phyloP scores from a whole-genome alignment of 1,139 yeast genomes.

The Trichomonascaceae sp. region DNA sequence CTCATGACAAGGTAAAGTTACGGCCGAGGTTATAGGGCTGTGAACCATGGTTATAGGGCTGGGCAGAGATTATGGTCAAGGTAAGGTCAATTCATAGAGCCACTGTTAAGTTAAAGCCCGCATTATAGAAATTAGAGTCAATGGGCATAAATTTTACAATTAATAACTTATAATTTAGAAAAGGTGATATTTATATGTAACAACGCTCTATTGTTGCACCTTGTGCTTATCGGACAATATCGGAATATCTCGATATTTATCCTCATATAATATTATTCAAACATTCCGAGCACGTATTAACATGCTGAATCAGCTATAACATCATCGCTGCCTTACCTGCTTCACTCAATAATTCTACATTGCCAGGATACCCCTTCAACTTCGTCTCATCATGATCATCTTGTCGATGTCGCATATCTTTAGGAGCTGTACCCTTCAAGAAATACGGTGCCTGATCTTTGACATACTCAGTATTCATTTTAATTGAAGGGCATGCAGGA shows the following conservation, averaged over 20 bases:
- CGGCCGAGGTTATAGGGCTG: not conserved
- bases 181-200: too few species aligned
- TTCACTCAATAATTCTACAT: not conserved
- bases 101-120: not conserved
- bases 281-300: not conserved
- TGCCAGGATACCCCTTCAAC: not conserved
- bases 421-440: slow-evolving; percentile 26
- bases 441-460: slow-evolving; percentile 30
- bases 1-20: slow-evolving; percentile 30
- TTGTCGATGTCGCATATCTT: slow-evolving; percentile 25
- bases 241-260: not conserved
- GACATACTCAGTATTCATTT: slow-evolving; percentile 25
- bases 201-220: too few species aligned
- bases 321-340: not conserved
- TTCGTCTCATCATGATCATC: not conserved
- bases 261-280: not conserved
- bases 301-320: not conserved
- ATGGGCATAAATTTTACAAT: not conserved
- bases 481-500: slow-evolving; percentile 31
- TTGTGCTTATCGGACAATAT: too few species aligned
- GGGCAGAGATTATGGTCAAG: too few species aligned
- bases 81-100: too few species aligned
- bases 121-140: not conserved
- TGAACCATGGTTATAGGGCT: too few species aligned
- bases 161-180: not conserved